These are phyloP conservation scores for Flaveria linearis DNA, from an alignment of 129 eudicot genomes.

Conservation along the genomic window DNA sequence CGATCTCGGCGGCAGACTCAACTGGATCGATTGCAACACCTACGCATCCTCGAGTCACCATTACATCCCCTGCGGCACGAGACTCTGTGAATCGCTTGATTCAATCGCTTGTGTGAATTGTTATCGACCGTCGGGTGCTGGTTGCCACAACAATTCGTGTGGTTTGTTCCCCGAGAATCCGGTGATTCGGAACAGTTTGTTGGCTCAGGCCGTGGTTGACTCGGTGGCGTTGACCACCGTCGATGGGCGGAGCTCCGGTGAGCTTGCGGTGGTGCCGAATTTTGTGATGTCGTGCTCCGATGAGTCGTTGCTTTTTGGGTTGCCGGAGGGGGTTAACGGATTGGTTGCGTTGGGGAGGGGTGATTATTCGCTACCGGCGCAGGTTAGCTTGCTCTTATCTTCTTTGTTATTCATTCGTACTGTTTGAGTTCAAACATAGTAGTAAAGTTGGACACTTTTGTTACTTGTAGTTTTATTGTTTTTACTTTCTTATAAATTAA, in stretches of 20 bases:
- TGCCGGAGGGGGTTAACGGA: slow-evolving; percentile 36
- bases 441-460: neutral
- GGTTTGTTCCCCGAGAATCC: slow-evolving; percentile 45
- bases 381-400: slow-evolving; percentile 31
- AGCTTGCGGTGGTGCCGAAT: slow-evolving; percentile 31
- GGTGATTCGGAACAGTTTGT: slow-evolving; percentile 26
- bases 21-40: slow-evolving; percentile 43
- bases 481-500: neutral
- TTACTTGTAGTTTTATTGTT: slow-evolving; percentile 6
- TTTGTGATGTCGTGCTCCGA: slow-evolving; percentile 47
- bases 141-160: slow-evolving; percentile 46
- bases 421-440: neutral
- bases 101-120: slow-evolving; percentile 36
- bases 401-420: neutral
- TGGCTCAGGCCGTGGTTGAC: slow-evolving; percentile 38
- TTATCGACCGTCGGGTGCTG: slow-evolving; percentile 34
- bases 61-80: slow-evolving; percentile 34
- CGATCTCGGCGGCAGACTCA: slow-evolving; percentile 53
- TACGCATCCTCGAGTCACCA: slow-evolving; percentile 45
- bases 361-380: slow-evolving; percentile 44
- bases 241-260: slow-evolving; percentile 27
- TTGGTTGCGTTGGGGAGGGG: slow-evolving; percentile 44
- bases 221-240: slow-evolving; percentile 30
- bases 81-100: slow-evolving; percentile 29
- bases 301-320: slow-evolving; percentile 34